These are phyloP conservation scores for Scytalidium sp. DNA, from an alignment of 2,329 filamentous ascomycete genomes.

Conservation along the genomic window DNA sequence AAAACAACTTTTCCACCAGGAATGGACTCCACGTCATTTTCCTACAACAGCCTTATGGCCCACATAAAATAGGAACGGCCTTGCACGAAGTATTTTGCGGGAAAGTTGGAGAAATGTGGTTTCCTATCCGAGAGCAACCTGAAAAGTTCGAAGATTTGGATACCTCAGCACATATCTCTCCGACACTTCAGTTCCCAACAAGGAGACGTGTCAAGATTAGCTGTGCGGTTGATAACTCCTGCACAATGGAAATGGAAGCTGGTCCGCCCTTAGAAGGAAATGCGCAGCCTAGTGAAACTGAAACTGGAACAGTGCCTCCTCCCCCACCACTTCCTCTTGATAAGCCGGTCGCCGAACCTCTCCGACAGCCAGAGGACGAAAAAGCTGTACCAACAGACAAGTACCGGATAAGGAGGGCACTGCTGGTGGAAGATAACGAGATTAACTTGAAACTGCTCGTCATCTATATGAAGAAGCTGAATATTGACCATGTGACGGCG, in stretches of 20 bases:
- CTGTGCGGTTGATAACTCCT: background rate
- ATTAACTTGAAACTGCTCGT: slow-evolving; percentile 15
- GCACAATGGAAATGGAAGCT: background rate
- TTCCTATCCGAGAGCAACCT: background rate
- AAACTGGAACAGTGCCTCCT: no score
- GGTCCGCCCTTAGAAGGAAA: background rate
- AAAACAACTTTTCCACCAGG: background rate
- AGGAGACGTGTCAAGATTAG: background rate
- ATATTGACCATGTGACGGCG: slow-evolving; percentile 33
- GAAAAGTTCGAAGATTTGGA: background rate
- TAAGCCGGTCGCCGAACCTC: no score
- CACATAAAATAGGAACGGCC: background rate
- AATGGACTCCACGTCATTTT: background rate
- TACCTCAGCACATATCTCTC: background rate
- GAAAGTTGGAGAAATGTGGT: background rate
- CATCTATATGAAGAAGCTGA: slow-evolving; percentile 23
- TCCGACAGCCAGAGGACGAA: no score
- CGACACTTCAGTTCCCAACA: background rate
- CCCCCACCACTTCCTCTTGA: background rate
- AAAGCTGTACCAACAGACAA: background rate
- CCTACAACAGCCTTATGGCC: background rate
- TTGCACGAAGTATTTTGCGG: background rate
- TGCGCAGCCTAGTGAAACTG: background rate
- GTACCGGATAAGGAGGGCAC: background rate
- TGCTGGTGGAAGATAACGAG: slow-evolving; percentile 2